phyloP scores from a whole-genome alignment of 768 basidiomycete species.

The Epithele typhae region DNA sequence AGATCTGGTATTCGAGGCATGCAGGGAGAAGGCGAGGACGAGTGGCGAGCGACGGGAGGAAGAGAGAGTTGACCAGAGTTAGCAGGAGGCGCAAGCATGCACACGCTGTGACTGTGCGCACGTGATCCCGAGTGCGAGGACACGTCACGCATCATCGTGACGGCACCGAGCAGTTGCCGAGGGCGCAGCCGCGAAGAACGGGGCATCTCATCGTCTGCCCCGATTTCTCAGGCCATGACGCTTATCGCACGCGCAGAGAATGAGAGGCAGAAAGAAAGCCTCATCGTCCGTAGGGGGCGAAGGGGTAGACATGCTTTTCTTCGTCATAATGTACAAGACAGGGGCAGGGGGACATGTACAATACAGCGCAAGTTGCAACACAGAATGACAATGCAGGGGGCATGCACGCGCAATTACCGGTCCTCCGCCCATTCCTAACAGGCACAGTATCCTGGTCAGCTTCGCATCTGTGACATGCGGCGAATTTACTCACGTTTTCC shows the following conservation, averaged over 20 bases:
- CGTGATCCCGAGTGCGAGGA: not conserved
- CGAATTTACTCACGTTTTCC: conserved; percentile 75
- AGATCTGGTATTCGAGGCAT: conserved; percentile 67
- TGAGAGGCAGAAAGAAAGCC: not conserved
- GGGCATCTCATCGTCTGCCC: not conserved
- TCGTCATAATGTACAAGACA: not conserved
- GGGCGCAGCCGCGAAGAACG: too few relatives aligned
- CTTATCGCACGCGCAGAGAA: not conserved
- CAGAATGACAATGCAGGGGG: too few relatives aligned
- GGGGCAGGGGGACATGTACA: too few relatives aligned
- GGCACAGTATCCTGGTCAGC: conserved; percentile 5
- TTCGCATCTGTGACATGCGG: not conserved
- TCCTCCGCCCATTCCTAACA: conserved; percentile 90
- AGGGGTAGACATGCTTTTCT: not conserved
- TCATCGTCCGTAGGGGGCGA: not conserved
- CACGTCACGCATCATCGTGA: too few relatives aligned
- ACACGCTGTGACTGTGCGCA: conserved; percentile 11
- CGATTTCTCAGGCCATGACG: not conserved
- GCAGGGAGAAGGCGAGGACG: not conserved
- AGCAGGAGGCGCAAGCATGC: not conserved
- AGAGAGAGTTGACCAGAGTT: not conserved
- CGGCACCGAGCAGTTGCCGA: too few relatives aligned
- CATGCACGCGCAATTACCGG: too few relatives aligned
- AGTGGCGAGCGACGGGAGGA: not conserved
- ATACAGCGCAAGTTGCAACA: too few relatives aligned